Percentiles rank a stretch among this genome's conserved stretches.
These are phyloP conservation scores for Zea mays DNA, from an alignment of 176 grass and related monocot species.

Conservation along the genomic window Zm-B73-REFERENCE-NAM-5.0 NC_050100.1:220432001-220432500, in stretches of 20 bases:
- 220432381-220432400: neutral
- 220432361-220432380: neutral
- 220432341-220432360: neutral
- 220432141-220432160: no score
- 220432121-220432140: no score
- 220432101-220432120: no score
- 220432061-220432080: neutral
- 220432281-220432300: slow-evolving; percentile 13
- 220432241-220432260: neutral
- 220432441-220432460: no score
- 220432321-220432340: neutral
- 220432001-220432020: neutral
- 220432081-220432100: neutral
- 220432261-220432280: neutral
- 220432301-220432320: neutral
- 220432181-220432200: no score
- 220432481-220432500: no score
- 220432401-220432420: neutral
- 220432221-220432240: no score
- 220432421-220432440: no score
- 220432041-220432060: neutral
- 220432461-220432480: no score
- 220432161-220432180: no score
- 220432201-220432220: no score
- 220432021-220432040: neutral